Evolutionary conservation across 495 filamentous ascomycete species (phyloP).

Genomic region (Penicillium diatomitis): DNA sequence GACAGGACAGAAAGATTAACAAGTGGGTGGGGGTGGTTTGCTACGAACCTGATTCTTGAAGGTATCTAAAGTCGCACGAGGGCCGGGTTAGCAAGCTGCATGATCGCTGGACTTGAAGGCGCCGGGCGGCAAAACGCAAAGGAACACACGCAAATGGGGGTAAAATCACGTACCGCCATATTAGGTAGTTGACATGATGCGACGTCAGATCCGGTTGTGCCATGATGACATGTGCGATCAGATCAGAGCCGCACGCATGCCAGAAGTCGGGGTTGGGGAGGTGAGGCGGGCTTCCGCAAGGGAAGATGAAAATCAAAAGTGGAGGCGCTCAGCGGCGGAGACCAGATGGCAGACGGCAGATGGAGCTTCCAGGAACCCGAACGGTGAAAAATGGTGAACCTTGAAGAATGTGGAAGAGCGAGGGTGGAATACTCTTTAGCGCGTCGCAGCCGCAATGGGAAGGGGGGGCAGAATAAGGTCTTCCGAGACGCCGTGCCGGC

Average conservation of each 20-base stretch:
- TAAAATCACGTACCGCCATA: conserved; percentile 76
- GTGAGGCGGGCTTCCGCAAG: conserved; percentile 7
- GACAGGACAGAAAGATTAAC: too few relatives aligned
- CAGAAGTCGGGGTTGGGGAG: conserved; percentile 17
- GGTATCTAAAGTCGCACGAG: conserved; percentile 49
- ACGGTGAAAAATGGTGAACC: neutral
- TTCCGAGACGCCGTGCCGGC: neutral
- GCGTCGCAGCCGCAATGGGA: neutral
- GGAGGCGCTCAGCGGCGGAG: conserved; percentile 7
- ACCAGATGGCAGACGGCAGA: neutral
- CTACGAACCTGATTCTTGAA: conserved; percentile 78
- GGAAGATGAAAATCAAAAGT: conserved; percentile 23
- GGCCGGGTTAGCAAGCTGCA: conserved; percentile 10
- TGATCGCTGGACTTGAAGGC: neutral
- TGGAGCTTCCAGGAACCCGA: conserved; percentile 3
- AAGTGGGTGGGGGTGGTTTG: conserved; percentile 3
- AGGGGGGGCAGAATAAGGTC: neutral
- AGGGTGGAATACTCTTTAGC: neutral
- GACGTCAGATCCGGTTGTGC: conserved; percentile 58
- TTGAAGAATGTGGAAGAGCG: neutral
- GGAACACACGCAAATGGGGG: neutral
- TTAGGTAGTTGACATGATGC: conserved; percentile 94
- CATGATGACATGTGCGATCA: conserved; percentile 42
- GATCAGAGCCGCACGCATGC: conserved; percentile 32
- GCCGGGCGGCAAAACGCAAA: neutral